Base-by-base conservation (phyloP, 306 rosid genomes). In the Casuarina equisetifolia region DNA sequence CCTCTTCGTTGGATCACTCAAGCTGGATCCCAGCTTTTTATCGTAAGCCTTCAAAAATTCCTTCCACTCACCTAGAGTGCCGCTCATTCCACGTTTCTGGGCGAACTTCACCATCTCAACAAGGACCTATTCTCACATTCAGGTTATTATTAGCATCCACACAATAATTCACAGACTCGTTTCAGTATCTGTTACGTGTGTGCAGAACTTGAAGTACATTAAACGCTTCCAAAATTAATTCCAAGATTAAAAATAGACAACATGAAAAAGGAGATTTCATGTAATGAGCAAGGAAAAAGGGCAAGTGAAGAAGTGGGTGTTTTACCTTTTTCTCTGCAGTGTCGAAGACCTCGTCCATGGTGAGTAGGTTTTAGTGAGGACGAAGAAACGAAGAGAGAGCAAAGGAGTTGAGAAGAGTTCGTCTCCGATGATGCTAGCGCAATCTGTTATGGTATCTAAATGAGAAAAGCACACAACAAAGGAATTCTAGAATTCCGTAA, bases 1-100 rank as follows among this genome's bases (percentile, higher is more conserved):
- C 82, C 93, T 84, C 85, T 74, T 91, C 2, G 89, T 72, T 2
- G 99, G 99, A 74, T 95, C 97, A 70, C 97, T 88, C 89, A 89
- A 51, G 54, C 75, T 35, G 45, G 89, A 74, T 78, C 99, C 97
- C n/a, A 88, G 83, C 85, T 76, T 84, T 45, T 52, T 85, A 77
- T 95, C 99, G 45, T 86, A 36, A 78, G 62, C 61, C 11, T 67
- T 69, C 55, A 91, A 84, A 78, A 92, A 95, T 53, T 89, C 90
- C 77, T 91, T 92, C 99, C 99, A 95, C 64, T 79, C 89, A 81
- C 99, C 97, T 49, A 79, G 58, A 15, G 68, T 4, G 64, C 97
- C 96, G 82, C 77, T 85, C 88, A 91, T 68, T 66, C 93, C 92
- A 79, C 85, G 88, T 76, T 83, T 90, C 72, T 95, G 97, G 53